Evolutionary conservation across 1,139 yeast species (phyloP).

Genomic region (Hansenula lynferdii): DNA sequence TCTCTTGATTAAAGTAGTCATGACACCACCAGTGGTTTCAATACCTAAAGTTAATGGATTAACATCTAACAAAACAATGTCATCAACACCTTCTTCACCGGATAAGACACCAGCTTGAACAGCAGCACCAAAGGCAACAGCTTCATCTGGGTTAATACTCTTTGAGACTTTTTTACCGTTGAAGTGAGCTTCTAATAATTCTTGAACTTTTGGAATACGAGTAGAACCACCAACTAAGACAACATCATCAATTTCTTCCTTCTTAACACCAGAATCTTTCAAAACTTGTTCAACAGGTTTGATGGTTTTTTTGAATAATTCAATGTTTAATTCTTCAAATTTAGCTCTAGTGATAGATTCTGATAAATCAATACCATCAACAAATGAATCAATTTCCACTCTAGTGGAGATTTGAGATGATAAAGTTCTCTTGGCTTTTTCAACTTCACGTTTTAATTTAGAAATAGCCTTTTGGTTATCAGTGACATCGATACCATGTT

Average conservation of each 20-base stretch:
- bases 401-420: conserved; percentile 86
- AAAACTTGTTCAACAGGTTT: conserved; percentile 87
- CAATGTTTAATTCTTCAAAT: conserved; percentile 85
- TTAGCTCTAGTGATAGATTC: conserved; percentile 86
- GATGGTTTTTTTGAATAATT: conserved; percentile 78
- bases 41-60: conserved; percentile 90
- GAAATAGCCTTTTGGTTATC: conserved; percentile 77
- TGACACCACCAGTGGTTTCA: conserved; percentile 95
- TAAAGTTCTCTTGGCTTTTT: conserved; percentile 87
- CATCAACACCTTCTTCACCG: conserved; percentile 79
- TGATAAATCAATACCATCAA: conserved; percentile 90
- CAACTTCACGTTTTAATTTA: conserved; percentile 88
- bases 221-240: conserved; percentile 94
- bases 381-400: conserved; percentile 88
- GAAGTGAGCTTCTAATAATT: conserved; percentile 77
- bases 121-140: conserved; percentile 73
- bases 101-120: conserved; percentile 89
- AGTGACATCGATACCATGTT: conserved; percentile 70
- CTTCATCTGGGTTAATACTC: conserved; percentile 83
- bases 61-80: conserved; percentile 79
- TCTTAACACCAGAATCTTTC: conserved; percentile 77
- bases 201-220: conserved; percentile 93
- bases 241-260: conserved; percentile 78
- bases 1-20: conserved; percentile 88
- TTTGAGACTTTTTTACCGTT: conserved; percentile 89